Conservation (phyloP, 495 filamentous ascomycete species). For the Penicillium arizonense region DNA sequence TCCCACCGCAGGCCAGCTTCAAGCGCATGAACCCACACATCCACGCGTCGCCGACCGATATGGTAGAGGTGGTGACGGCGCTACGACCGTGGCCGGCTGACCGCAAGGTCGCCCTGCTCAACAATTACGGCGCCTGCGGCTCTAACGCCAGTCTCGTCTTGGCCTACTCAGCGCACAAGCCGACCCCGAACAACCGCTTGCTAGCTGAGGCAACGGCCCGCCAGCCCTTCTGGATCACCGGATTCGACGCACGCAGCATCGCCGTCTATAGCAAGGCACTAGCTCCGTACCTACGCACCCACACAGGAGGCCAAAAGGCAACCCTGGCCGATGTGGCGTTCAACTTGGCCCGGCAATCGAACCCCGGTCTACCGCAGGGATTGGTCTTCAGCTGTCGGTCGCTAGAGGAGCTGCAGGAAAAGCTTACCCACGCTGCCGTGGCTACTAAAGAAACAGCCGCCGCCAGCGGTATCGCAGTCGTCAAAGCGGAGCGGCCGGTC, state of each 20-base stretch:
- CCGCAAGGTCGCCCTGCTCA: conserved; percentile 41
- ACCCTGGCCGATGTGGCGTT: neutral
- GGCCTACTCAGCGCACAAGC: conserved; percentile 9
- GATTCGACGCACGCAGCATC: neutral
- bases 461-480: neutral
- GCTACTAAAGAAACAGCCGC: neutral
- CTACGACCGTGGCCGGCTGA: conserved; percentile 30
- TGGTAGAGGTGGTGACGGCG: conserved; percentile 35
- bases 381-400: neutral
- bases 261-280: neutral
- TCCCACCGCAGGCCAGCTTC: conserved; percentile 45
- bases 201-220: too few species aligned
- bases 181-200: neutral
- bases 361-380: neutral
- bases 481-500: conserved; percentile 24
- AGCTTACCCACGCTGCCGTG: neutral
- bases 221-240: conserved; percentile 1
- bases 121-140: conserved; percentile 49
- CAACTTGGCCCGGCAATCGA: neutral
- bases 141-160: conserved; percentile 41
- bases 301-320: neutral
- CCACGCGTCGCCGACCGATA: conserved; percentile 25
- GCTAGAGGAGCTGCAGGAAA: neutral
- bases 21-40: conserved; percentile 38
- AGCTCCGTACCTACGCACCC: neutral